Percentiles rank a stretch among this genome's conserved stretches.
phyloP scores from a whole-genome alignment of 2,329 filamentous ascomycete species.

The Alternaria brassicicola region DNA sequence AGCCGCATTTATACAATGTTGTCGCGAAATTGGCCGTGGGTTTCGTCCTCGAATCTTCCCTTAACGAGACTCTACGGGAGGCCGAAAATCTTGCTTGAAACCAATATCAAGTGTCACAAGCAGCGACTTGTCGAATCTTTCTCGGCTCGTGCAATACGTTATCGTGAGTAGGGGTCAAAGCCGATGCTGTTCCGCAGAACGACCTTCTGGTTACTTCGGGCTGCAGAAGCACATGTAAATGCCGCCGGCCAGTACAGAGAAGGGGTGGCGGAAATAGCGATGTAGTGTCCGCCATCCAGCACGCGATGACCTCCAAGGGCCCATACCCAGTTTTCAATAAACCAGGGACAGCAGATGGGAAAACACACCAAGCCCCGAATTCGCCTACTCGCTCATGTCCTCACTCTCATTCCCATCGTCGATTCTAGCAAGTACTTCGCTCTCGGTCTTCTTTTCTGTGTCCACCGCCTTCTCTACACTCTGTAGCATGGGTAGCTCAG shows the following conservation, averaged over 20 bases:
- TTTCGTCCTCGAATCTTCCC: neutral
- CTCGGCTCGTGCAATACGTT: neutral
- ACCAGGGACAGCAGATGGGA: neutral
- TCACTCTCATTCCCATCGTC: slow-evolving; percentile 26
- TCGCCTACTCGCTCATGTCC: slow-evolving; percentile 28
- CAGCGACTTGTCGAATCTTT: neutral
- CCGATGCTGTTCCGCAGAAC: neutral
- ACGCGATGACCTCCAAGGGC: neutral
- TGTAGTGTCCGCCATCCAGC: neutral
- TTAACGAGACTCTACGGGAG: neutral
- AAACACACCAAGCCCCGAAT: neutral
- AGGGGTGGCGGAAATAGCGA: neutral
- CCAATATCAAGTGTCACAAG: neutral
- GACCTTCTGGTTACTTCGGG: neutral
- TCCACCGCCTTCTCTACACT: slow-evolving; percentile 33
- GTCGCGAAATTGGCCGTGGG: neutral
- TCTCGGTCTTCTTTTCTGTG: slow-evolving; percentile 25
- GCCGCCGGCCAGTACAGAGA: neutral
- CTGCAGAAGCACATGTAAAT: neutral
- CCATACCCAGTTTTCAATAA: neutral
- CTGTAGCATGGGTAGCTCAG: slow-evolving; percentile 20
- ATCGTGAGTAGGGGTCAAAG: neutral
- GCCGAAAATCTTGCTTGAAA: neutral
- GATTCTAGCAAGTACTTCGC: slow-evolving; percentile 22
- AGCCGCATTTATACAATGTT: neutral